Evolutionary conservation across 2,329 filamentous ascomycete genomes (phyloP).

Genomic region (Lizonia empirigonia): DNA sequence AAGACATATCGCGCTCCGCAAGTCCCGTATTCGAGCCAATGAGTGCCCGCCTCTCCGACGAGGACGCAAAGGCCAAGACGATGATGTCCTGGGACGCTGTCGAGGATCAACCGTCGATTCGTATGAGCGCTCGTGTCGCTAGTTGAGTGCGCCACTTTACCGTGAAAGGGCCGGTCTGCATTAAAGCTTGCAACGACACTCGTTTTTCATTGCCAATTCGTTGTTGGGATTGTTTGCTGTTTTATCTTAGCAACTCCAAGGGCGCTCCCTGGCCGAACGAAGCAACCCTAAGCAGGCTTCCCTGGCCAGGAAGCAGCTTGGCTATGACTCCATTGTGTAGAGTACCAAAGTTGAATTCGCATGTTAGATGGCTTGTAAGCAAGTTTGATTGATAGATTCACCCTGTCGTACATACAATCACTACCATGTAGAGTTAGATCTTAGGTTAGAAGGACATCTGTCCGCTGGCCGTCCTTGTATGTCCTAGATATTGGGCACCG

Average conservation of each 20-base stretch:
- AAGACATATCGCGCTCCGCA: conserved; percentile 39
- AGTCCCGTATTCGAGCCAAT: conserved; percentile 44
- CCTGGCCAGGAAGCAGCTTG: not conserved
- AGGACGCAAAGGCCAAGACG: conserved; percentile 25
- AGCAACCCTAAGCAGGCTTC: not conserved
- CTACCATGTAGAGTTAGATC: not conserved
- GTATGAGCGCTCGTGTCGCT: conserved; percentile 42
- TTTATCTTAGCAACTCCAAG: not conserved
- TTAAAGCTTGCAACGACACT: conserved; percentile 1
- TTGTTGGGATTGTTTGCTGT: not conserved
- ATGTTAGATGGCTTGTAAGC: not conserved
- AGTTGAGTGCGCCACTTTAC: conserved; percentile 7
- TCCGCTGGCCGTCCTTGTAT: not conserved
- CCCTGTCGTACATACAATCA: no score
- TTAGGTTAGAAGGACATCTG: not conserved
- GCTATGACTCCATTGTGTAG: not conserved
- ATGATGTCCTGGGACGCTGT: conserved; percentile 28
- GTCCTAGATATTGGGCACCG: not conserved
- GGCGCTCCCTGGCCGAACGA: not conserved
- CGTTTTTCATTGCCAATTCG: not conserved
- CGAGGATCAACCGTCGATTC: conserved; percentile 38
- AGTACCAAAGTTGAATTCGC: not conserved
- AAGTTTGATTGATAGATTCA: not conserved
- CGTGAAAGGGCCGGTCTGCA: not conserved
- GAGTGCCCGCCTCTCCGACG: conserved; percentile 40